phyloP scores from a whole-genome alignment of 176 grass and related monocot genomes.

The Bromus sterilis region DNA sequence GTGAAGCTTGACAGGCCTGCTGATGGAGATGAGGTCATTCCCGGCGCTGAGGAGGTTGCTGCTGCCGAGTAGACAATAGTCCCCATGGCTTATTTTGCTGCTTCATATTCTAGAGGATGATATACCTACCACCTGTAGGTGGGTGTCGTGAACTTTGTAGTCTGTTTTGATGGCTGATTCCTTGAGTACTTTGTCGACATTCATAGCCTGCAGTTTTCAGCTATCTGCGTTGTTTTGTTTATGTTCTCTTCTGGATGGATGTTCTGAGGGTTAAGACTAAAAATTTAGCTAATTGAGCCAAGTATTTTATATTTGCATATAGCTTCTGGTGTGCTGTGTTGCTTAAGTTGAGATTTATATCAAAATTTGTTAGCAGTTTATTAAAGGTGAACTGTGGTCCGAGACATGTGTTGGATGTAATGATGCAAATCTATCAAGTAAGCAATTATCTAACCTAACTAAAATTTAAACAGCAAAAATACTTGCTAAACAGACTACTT shows the following conservation, averaged over 20 bases:
- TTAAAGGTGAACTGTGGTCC: too few species aligned
- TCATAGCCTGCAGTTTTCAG: not conserved
- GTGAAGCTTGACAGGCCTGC: conserved; percentile 74
- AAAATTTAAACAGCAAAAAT: too few species aligned
- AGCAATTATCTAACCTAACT: too few species aligned
- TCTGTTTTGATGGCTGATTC: conserved; percentile 20
- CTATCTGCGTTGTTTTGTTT: not conserved
- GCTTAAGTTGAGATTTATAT: too few species aligned
- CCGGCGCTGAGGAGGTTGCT: conserved; percentile 36
- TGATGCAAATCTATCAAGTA: too few species aligned
- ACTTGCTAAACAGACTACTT: too few species aligned
- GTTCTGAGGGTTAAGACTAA: not conserved
- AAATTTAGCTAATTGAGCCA: not conserved
- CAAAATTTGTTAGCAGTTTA: too few species aligned
- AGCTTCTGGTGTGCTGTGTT: not conserved
- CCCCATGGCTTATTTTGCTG: not conserved
- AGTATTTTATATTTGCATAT: not conserved
- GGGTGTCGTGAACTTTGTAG: not conserved
- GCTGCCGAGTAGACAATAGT: conserved; percentile 26
- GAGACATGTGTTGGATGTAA: too few species aligned
- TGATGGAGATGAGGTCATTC: conserved; percentile 46
- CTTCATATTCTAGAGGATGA: conserved; percentile 19
- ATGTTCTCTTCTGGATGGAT: not conserved
- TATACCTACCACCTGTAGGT: conserved; percentile 8
- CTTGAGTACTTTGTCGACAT: not conserved